Evolutionary conservation across 495 filamentous ascomycete genomes (phyloP), one percentile per base, ranked within the genome.

Genomic region (Poronia punctata): DNA sequence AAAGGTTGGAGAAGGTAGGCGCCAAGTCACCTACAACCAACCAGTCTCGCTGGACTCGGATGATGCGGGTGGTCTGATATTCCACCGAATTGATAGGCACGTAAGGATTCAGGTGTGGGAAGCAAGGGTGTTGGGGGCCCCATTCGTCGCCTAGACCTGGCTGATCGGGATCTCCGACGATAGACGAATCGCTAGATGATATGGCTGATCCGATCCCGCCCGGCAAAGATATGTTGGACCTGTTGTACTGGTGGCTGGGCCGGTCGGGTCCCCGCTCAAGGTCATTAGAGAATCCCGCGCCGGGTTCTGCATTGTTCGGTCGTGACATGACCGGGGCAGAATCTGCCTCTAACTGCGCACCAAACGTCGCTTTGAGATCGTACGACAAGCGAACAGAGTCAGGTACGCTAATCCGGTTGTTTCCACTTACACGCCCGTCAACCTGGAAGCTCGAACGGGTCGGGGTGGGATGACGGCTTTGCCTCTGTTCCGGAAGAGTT

Each of bases 61-160:
- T 96, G 37, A 99, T 82, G 43, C 88, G 80, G 11, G 92, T 99
- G 5, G 67, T 78, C 29, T 70, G 60, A 51, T 82, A 83, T 47
- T 94, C 78, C 5, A 76, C 68, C 2, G 85, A 90, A 31, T 77
- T 70, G 14, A 83, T 55, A 1, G 89, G 86, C 12, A 96, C 85
- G 58, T 95, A 87, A 0, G 89, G 86, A 58, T 99, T 99, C 38
- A 82, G 70, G 60, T 99, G 92, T 28, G 89, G 89, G 56, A 79
- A 95, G 59, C 88, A 95, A 5, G 88, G 88, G 54, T 96, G 89
- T 15, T 80, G 78, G 15, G 88, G 86, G 2, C 87, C 86, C 88
- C 88, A 96, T 63, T 79, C 76, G 27, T 76, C 78, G 10, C 66
- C 70, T 19, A 70, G 53, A 42, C 72, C 71, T 27, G 65, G 69